A percentile compares a stretch with the other conserved stretches of the same genome.
phyloP scores from a whole-genome alignment of 352 stramenopile genomes.

The Phytopythium cucurbitacearum region DNA sequence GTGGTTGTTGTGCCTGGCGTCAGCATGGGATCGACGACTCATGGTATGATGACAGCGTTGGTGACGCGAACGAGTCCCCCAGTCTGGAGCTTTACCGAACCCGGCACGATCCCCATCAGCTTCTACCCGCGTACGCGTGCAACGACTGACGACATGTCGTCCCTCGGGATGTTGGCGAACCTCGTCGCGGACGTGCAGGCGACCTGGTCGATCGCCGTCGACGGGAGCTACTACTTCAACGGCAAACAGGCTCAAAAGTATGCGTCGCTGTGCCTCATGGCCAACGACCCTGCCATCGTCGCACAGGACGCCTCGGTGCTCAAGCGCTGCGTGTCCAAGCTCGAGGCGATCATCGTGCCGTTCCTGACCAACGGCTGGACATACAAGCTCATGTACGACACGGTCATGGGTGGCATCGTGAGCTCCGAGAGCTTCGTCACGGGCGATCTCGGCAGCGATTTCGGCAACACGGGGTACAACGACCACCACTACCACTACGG shows the following conservation, averaged over 20 bases:
- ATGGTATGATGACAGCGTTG: constrained; percentile 50
- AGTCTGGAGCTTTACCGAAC: constrained; percentile 46
- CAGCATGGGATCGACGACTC: constrained; percentile 41
- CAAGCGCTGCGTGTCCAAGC: constrained; percentile 53
- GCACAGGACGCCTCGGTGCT: constrained; percentile 50
- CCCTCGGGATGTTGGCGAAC: constrained; percentile 36
- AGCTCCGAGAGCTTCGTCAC: constrained; percentile 53
- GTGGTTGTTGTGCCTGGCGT: constrained; percentile 29
- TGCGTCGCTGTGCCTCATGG: constrained; percentile 68
- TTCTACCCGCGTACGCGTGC: constrained; percentile 54
- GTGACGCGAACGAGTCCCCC: constrained; percentile 35
- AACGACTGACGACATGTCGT: constrained; percentile 24
- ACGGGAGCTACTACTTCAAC: constrained; percentile 74
- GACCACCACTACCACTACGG: constrained; percentile 78
- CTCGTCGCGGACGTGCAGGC: constrained; percentile 49
- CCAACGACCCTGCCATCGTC: constrained; percentile 61
- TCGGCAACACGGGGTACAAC: constrained; percentile 75
- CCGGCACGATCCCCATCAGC: constrained; percentile 34
- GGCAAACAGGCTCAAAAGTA: constrained; percentile 76
- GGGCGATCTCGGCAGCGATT: constrained; percentile 54
- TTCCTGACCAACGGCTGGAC: constrained; percentile 65
- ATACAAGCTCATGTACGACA: constrained; percentile 62
- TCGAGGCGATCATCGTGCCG: constrained; percentile 45
- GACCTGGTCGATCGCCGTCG: constrained; percentile 41
- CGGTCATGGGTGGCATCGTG: constrained; percentile 53